Evolutionary conservation across 257 asterid genomes (phyloP).

Genomic region (Forsythia viridissima): DNA sequence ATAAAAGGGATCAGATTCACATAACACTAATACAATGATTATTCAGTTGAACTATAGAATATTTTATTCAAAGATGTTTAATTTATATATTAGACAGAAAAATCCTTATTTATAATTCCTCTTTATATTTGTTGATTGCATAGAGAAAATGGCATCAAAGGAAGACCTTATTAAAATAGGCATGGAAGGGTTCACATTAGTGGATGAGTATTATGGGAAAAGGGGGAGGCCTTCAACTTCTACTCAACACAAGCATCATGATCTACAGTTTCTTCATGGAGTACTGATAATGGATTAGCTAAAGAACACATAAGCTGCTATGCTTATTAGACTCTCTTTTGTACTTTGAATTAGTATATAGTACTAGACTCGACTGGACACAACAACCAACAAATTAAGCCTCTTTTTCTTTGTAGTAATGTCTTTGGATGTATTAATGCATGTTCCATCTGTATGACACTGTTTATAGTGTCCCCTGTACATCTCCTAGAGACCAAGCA

Average conservation of each 20-base stretch:
- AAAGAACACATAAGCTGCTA: too few species aligned
- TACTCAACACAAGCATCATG: neutral
- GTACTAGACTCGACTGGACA: too few species aligned
- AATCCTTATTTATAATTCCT: neutral
- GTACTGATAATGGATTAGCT: too few species aligned
- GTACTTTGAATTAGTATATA: too few species aligned
- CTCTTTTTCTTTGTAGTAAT: too few species aligned
- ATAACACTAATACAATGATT: neutral
- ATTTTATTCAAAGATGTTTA: constrained; percentile 8
- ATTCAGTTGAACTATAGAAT: neutral
- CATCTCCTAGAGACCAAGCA: too few species aligned
- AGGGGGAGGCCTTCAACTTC: neutral
- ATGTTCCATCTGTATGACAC: too few species aligned
- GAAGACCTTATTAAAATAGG: constrained; percentile 22
- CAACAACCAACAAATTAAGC: too few species aligned
- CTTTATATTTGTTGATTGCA: neutral
- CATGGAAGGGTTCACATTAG: constrained; percentile 28
- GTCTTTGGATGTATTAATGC: too few species aligned
- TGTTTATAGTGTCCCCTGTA: too few species aligned
- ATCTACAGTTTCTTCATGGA: neutral
- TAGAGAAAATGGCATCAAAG: constrained; percentile 26
- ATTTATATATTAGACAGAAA: neutral
- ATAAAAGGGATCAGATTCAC: constrained; percentile 19
- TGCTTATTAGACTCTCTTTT: too few species aligned
- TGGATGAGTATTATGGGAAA: constrained; percentile 21